Evolutionary conservation across 345 rosid species (phyloP), one percentile per base, ranked within the genome.

Genomic region (Populus pruinosa): DNA sequence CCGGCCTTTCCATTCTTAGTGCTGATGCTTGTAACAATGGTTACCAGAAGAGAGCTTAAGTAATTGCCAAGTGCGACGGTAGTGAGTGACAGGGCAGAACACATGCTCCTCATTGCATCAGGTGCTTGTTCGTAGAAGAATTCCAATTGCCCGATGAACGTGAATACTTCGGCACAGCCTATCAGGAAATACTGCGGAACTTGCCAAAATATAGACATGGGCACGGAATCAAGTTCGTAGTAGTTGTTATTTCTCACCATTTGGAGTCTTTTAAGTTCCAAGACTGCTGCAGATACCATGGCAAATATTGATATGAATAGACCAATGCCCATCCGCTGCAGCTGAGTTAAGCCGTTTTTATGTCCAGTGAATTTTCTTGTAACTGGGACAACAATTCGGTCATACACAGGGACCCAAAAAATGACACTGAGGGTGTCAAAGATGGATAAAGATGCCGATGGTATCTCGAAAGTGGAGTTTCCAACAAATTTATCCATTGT

Each of bases 41-140:
- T 85, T 33, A 87, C 74, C 1, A 85, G 85, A 21, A 83, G 78
- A 17, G 86, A 78, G 65, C 86, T 87, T 53, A 85, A 70, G 80
- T 87, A 82, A 78, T 14, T 87, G 21, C 87, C 86, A 0, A 85
- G 80, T 0, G 88, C 85, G 31, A 23, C 23, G 0, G 86, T 83
- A 13, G 83, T 82, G 6, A 85, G 88, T 2, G 39, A 5, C 38
- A 87, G 73, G 33, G 90, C 89, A 0, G 90, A 78, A 70, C 90
- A 86, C 77, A 80, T 59, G 74, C 92, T 89, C 69, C 90, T 81
- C 86, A 85, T 86, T 0, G 89, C 88, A 82, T 89, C 88, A 9
- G 87, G 89, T 4, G 92, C 88, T 69, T 89, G 87, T 67, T 87
- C 87, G 69, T 87, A 86, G 80, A 85, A 87, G 73, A 87, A 89